phyloP scores from a whole-genome alignment of 2,329 filamentous ascomycete species.

The Talaromyces albobiverticillius region DNA sequence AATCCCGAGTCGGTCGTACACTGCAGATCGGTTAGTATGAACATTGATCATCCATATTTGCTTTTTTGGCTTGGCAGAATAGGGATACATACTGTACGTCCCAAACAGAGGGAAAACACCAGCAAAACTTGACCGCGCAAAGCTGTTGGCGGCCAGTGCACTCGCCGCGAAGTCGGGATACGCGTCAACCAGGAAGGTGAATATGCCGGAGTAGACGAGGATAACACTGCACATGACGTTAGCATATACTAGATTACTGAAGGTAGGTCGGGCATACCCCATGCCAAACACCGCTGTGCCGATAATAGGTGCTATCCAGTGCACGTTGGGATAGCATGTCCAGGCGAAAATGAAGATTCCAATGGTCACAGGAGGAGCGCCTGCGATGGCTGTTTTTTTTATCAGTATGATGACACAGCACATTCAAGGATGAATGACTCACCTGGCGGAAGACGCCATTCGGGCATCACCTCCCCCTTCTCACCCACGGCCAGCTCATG shows the following conservation, averaged over 20 bases:
- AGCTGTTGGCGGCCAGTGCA: constrained; percentile 79
- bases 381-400: constrained; percentile 54
- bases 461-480: constrained; percentile 66
- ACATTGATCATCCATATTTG: too few relatives aligned
- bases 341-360: constrained; percentile 88
- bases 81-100: constrained; percentile 42
- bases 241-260: constrained; percentile 23
- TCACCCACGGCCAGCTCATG: constrained; percentile 32
- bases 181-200: constrained; percentile 76
- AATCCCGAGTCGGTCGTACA: constrained; percentile 46
- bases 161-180: constrained; percentile 48
- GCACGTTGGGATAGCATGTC: constrained; percentile 70
- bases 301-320: constrained; percentile 75
- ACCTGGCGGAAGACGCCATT: constrained; percentile 75
- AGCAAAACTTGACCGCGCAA: constrained; percentile 74
- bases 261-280: constrained; percentile 56
- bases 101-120: constrained; percentile 76
- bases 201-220: constrained; percentile 77
- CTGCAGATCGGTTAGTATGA: constrained; percentile 25
- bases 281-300: constrained; percentile 68
- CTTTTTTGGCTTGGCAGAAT: not conserved
- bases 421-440: constrained; percentile 27
- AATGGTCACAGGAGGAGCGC: constrained; percentile 73
- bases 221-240: constrained; percentile 56
- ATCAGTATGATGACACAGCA: not conserved